These are phyloP conservation scores for Fusarium sp. DNA, from an alignment of 2,329 filamentous ascomycete genomes.

Conservation along the genomic window DNA sequence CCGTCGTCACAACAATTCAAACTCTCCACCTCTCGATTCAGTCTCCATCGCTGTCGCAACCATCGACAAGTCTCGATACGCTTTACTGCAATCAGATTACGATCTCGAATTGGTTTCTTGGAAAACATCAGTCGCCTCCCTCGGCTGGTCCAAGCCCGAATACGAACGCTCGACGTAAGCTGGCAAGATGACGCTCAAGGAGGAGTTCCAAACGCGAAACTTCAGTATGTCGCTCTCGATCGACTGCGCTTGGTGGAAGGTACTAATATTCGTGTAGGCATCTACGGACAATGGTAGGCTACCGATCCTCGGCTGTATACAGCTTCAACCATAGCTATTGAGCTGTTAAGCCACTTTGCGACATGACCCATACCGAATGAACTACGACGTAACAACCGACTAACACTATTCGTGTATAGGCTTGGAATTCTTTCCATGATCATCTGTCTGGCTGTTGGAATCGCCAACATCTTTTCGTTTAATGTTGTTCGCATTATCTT, in stretches of 20 bases:
- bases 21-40: constrained; percentile 18
- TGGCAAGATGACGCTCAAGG: constrained; percentile 75
- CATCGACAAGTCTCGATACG: constrained; percentile 31
- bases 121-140: constrained; percentile 12
- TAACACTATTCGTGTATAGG: constrained; percentile 56
- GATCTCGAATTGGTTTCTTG: constrained; percentile 17
- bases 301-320: constrained; percentile 11
- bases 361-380: constrained; percentile 9
- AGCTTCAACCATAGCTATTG: constrained; percentile 12
- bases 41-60: constrained; percentile 34
- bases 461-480: constrained; percentile 74
- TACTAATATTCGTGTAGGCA: constrained; percentile 64
- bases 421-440: constrained; percentile 78
- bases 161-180: constrained; percentile 44
- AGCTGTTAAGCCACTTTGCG: constrained; percentile 22
- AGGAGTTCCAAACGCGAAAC: constrained; percentile 79
- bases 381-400: constrained; percentile 12
- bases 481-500: constrained; percentile 62
- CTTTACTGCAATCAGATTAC: neutral
- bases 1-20: constrained; percentile 33
- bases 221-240: constrained; percentile 69
- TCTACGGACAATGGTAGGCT: constrained; percentile 80
- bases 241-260: neutral
- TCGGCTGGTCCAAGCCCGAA: constrained; percentile 27
- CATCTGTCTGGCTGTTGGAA: constrained; percentile 75